These are phyloP conservation scores for Crataegus laevigata DNA, from an alignment of 306 rosid genomes.

Conservation along the genomic window DNA sequence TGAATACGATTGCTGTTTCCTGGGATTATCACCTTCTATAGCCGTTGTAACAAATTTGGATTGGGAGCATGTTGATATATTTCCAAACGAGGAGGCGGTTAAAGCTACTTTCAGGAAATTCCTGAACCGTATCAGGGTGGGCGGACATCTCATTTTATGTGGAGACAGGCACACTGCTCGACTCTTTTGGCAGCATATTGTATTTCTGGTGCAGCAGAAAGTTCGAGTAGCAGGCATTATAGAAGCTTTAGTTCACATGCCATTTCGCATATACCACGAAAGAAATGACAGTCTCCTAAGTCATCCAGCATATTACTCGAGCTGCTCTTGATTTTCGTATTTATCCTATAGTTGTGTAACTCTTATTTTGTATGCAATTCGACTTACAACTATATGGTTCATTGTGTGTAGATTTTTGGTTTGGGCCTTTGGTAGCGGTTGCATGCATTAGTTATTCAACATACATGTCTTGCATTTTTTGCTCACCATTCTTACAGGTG, in stretches of 20 bases:
- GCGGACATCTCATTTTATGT: slow-evolving; percentile 20
- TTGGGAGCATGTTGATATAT: slow-evolving; percentile 31
- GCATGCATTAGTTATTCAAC: not conserved
- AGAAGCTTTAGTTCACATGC: not conserved
- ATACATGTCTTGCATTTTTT: not conserved
- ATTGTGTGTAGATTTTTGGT: not conserved
- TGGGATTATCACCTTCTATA: slow-evolving; percentile 16
- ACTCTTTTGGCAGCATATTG: not conserved
- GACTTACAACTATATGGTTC: not conserved
- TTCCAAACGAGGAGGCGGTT: slow-evolving; percentile 22
- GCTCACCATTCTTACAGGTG: too few species aligned
- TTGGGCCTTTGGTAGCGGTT: not conserved
- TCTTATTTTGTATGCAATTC: not conserved
- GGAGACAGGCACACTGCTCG: slow-evolving; percentile 21
- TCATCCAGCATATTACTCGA: not conserved
- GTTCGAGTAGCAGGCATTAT: not conserved
- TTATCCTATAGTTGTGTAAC: not conserved
- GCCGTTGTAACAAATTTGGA: slow-evolving; percentile 20
- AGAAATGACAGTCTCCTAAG: not conserved
- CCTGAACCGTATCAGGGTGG: slow-evolving; percentile 20
- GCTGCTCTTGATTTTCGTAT: not conserved
- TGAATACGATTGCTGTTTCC: slow-evolving; percentile 27
- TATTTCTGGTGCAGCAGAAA: not conserved
- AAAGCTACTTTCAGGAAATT: slow-evolving; percentile 14
- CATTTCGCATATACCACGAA: not conserved